These are phyloP conservation scores for Aspergillus vadensis DNA, from an alignment of 2,329 filamentous ascomycete genomes.

Conservation along the genomic window DNA sequence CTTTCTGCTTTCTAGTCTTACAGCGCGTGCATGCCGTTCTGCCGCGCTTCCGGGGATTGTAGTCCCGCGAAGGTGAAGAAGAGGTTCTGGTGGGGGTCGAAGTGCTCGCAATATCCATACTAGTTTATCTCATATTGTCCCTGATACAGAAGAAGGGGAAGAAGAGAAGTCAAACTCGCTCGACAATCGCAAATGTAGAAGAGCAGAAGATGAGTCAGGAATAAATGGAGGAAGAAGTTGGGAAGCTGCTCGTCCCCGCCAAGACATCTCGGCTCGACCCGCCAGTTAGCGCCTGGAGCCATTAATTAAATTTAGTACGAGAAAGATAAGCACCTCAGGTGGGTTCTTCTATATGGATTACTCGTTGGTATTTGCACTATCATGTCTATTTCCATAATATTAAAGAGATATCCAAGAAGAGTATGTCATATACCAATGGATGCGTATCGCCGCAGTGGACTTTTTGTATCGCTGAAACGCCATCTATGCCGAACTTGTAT, in stretches of 20 bases:
- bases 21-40: conserved; percentile 51
- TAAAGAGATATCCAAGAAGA: background rate
- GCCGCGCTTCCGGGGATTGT: conserved; percentile 49
- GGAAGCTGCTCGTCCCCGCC: background rate
- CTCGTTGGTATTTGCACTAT: too few relatives aligned
- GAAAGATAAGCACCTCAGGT: too few relatives aligned
- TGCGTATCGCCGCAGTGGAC: background rate
- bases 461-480: background rate
- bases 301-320: too few relatives aligned
- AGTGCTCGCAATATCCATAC: conserved; percentile 25
- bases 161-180: background rate
- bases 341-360: too few relatives aligned
- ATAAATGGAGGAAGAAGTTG: background rate
- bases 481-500: background rate
- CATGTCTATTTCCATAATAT: background rate
- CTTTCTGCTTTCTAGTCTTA: conserved; percentile 51
- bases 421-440: background rate
- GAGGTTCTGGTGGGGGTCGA: conserved; percentile 25
- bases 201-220: background rate
- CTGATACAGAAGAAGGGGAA: background rate
- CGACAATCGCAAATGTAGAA: background rate
- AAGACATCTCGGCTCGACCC: background rate
- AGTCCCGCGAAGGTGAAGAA: conserved; percentile 28
- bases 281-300: background rate
- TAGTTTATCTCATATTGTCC: background rate